These are phyloP conservation scores for Boletus sensibilis DNA, from an alignment of 768 basidiomycete species.

Conservation along the genomic window DNA sequence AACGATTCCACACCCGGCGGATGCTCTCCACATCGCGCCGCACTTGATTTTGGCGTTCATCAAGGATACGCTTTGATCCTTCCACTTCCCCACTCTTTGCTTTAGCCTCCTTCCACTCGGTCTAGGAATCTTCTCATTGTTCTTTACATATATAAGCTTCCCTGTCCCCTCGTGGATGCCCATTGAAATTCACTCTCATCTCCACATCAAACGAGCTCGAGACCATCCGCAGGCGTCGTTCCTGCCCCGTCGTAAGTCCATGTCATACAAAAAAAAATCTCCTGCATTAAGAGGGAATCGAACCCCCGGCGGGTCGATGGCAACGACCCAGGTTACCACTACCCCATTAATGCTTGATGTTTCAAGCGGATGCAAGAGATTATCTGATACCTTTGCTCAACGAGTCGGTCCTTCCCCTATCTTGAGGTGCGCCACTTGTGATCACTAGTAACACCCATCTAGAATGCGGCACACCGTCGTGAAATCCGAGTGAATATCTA, in stretches of 20 bases:
- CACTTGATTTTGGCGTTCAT: neutral
- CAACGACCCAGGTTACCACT: slow-evolving; percentile 68
- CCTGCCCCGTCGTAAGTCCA: neutral
- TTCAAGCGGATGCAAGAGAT: neutral
- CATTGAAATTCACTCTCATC: neutral
- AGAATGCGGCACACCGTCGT: no score
- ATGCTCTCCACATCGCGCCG: neutral
- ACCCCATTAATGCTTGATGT: slow-evolving; percentile 52
- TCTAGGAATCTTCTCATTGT: neutral
- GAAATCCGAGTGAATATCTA: no score
- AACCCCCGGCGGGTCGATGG: slow-evolving; percentile 86
- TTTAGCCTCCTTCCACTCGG: neutral
- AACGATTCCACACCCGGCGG: no score
- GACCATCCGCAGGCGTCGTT: neutral
- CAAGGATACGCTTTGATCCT: neutral
- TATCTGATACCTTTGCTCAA: no score
- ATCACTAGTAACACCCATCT: no score
- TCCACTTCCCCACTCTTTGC: neutral
- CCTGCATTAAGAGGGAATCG: slow-evolving; percentile 82
- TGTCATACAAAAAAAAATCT: neutral
- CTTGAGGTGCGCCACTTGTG: neutral
- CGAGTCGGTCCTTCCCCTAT: neutral
- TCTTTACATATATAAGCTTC: neutral
- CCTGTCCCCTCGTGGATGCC: neutral
- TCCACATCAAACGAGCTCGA: neutral